Percentiles rank a stretch among this genome's conserved stretches.
Conservation (phyloP, 2,329 filamentous ascomycete species). For the Aureobasidium musti region DNA sequence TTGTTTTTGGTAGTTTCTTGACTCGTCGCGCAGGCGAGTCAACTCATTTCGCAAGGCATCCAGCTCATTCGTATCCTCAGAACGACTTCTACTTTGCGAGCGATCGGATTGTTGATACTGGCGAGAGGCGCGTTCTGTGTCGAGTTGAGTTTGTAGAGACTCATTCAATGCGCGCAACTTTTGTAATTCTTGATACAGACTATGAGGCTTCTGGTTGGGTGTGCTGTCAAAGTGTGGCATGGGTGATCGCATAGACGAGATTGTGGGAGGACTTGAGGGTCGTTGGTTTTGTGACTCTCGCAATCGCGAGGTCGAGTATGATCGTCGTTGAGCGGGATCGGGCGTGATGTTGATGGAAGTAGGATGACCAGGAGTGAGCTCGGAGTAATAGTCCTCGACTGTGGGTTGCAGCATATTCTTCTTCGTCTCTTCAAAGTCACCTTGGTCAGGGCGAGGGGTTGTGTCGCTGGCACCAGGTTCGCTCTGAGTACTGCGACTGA, state of each 20-base stretch:
- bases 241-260: constrained; percentile 38
- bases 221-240: constrained; percentile 24
- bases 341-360: constrained; percentile 25
- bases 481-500: neutral
- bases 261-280: constrained; percentile 37
- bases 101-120: neutral
- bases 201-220: constrained; percentile 24
- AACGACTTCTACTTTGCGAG: constrained; percentile 29
- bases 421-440: constrained; percentile 28
- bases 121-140: constrained; percentile 9
- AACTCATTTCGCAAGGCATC: constrained; percentile 34
- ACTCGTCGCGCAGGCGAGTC: constrained; percentile 1
- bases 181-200: constrained; percentile 32
- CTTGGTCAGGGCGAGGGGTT: constrained; percentile 35
- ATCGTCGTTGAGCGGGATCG: constrained; percentile 27
- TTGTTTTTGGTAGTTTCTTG: constrained; percentile 2
- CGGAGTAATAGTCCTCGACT: constrained; percentile 42
- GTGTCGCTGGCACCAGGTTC: neutral
- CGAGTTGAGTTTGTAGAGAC: constrained; percentile 32
- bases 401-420: constrained; percentile 40
- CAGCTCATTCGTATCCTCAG: constrained; percentile 34
- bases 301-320: constrained; percentile 18
- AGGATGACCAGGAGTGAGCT: constrained; percentile 38
- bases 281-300: constrained; percentile 29
- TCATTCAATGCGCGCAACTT: constrained; percentile 31